Evolutionary conservation across 306 rosid genomes (phyloP), one percentile per base, ranked within the genome.

Genomic region (Vachellia collinsii): DNA sequence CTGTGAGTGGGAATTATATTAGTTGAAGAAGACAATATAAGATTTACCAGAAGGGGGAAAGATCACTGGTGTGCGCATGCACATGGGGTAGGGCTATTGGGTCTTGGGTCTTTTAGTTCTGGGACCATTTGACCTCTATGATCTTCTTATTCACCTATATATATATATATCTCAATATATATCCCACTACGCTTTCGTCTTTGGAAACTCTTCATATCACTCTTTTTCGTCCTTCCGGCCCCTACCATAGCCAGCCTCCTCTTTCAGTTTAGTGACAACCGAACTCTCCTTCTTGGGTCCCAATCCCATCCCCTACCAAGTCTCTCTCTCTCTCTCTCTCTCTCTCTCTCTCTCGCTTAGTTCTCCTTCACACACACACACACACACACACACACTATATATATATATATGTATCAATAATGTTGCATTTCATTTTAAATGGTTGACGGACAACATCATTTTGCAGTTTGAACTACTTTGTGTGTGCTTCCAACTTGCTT

Each of bases 101-200:
- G 36, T 29, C 7, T 1, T 61, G 11, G 8, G 2, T 11, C 37
- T n/a, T 62, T 62, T 29, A 13, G 20, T 0, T 11, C 4, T 25
- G 38, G 68, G 68, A 62, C 68, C 68, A 62, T 62, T 62, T 62
- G 41, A 62, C 41, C 68, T 62, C 23, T 29, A 29, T 29, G 34
- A 29, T 0, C 34, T 29, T 29, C 34, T 2, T 29, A 29, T 29
- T 29, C 34, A 29, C 34, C 34, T 29, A 29, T 29, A 29, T 29
- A 29, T 29, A 29, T 29, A 29, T 29, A 29, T 29, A 29, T 29
- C 34, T 29, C 34, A 29, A 29, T 29, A 29, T 29, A 29, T 29
- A n/a, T 56, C 34, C 63, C 63, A 56, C 63, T 56, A 56, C 0
- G 13, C 29, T 56, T 20, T n/a, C 34, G 0, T 16, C 11, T 23